Evolutionary conservation across 176 grass and related monocot species (phyloP).

Genomic region (Oryza meridionalis): DNA sequence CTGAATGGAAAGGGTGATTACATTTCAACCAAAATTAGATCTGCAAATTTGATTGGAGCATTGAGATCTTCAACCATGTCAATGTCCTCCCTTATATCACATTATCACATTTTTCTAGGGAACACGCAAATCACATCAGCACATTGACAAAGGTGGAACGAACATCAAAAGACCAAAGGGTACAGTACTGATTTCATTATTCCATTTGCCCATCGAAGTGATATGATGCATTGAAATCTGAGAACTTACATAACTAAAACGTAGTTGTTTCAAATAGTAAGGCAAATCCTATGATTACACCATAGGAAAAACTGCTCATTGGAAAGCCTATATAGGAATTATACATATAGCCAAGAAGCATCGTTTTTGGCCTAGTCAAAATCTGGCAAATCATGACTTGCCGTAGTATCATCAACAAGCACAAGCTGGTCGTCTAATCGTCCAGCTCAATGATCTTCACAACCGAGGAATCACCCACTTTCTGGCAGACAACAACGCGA

Average conservation of each 20-base stretch:
- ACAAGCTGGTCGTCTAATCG: constrained; percentile 47
- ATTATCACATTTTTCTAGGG: too few relatives aligned
- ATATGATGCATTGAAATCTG: not conserved
- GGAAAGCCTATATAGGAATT: not conserved
- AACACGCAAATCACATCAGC: not conserved
- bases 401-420: constrained; percentile 18
- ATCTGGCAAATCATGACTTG: not conserved
- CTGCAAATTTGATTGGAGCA: not conserved
- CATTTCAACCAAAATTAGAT: too few relatives aligned
- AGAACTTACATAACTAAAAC: not conserved
- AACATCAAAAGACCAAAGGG: not conserved
- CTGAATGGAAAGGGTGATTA: not conserved
- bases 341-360: not conserved
- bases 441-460: constrained; percentile 99
- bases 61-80: not conserved
- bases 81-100: too few relatives aligned
- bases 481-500: constrained; percentile 94
- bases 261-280: not conserved
- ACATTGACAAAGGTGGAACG: not conserved
- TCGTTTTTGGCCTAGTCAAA: not conserved
- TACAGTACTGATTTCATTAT: not conserved
- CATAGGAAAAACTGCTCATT: constrained; percentile 8
- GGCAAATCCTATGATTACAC: constrained; percentile 3
- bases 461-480: constrained; percentile 90
- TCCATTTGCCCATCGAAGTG: not conserved